These are phyloP conservation scores for Stygiomarasmius scandens DNA, from an alignment of 1,284 basidiomycete genomes.

Conservation along the genomic window DNA sequence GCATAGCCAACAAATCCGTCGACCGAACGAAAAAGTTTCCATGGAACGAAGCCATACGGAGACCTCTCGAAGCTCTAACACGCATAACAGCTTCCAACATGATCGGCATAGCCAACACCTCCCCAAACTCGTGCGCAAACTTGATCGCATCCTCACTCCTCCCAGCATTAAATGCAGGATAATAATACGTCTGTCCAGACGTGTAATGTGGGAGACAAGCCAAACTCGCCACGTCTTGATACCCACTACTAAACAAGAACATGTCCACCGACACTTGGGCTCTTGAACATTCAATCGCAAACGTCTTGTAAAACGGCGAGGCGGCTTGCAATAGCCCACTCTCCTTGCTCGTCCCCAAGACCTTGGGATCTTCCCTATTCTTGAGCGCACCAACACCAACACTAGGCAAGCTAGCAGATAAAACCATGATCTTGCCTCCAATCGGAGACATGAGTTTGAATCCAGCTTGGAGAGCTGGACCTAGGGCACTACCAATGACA, in stretches of 20 bases:
- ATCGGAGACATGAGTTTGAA: conserved; percentile 88
- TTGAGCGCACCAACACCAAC: conserved; percentile 92
- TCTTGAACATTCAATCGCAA: conserved; percentile 97
- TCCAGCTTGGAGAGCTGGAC: conserved; percentile 95
- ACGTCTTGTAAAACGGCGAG: conserved; percentile 97
- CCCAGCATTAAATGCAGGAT: conserved; percentile 96
- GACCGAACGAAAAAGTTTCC: conserved; percentile 99
- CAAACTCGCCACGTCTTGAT: conserved; percentile 95
- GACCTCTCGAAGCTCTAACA: conserved; percentile 92
- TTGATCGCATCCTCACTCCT: conserved; percentile 95
- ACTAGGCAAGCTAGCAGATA: conserved; percentile 87
- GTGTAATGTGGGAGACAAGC: conserved; percentile 96
- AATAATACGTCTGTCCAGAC: conserved; percentile 97
- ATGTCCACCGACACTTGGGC: conserved; percentile 98
- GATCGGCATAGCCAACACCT: conserved; percentile 91
- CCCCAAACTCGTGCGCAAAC: conserved; percentile 96
- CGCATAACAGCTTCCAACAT: conserved; percentile 98
- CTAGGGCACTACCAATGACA: conserved; percentile 90
- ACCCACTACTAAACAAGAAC: conserved; percentile 94
- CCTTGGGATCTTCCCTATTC: conserved; percentile 95
- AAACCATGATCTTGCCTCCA: conserved; percentile 94
- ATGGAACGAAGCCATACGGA: conserved; percentile 98
- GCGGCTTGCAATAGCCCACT: conserved; percentile 80
- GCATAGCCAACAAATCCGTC: conserved; percentile 95
- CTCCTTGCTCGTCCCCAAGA: conserved; percentile 93